Evolutionary conservation across 75 land plant species (phyloP).

Genomic region (Pinus tabuliformis): DNA sequence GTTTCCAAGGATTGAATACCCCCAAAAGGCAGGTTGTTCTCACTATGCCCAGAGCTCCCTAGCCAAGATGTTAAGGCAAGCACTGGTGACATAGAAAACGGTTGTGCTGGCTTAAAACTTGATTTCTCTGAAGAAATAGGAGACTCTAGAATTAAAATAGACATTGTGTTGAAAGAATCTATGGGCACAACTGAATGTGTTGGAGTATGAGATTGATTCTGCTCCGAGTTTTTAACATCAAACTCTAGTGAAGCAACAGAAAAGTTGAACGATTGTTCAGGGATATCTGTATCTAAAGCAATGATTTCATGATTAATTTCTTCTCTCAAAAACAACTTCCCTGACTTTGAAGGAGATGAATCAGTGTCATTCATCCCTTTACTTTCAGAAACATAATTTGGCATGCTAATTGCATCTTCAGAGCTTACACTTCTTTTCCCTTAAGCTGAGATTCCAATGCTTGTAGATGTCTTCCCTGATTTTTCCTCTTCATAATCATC

Average conservation of each 20-base stretch:
- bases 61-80: constrained; percentile 59
- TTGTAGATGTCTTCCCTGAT: constrained; percentile 56
- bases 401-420: constrained; percentile 31
- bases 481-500: constrained; percentile 37
- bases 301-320: constrained; percentile 18
- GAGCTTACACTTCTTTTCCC: constrained; percentile 53
- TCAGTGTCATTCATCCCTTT: constrained; percentile 7
- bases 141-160: constrained; percentile 42
- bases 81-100: constrained; percentile 50
- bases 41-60: constrained; percentile 39
- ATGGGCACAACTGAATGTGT: constrained; percentile 7
- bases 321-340: constrained; percentile 16
- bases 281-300: constrained; percentile 25
- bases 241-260: constrained; percentile 29
- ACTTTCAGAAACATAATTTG: constrained; percentile 10
- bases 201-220: not conserved
- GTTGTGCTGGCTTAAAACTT: constrained; percentile 16
- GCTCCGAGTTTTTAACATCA: constrained; percentile 18
- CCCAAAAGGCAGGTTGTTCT: constrained; percentile 21
- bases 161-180: constrained; percentile 47
- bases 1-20: constrained; percentile 51
- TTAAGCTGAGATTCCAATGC: constrained; percentile 47
- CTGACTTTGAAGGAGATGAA: constrained; percentile 3
- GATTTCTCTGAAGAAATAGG: constrained; percentile 73
- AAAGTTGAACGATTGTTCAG: constrained; percentile 25